Evolutionary conservation across 176 grass and related monocot species (phyloP), one percentile per base, ranked within the genome.

Genomic region (Avena insularis): DNA sequence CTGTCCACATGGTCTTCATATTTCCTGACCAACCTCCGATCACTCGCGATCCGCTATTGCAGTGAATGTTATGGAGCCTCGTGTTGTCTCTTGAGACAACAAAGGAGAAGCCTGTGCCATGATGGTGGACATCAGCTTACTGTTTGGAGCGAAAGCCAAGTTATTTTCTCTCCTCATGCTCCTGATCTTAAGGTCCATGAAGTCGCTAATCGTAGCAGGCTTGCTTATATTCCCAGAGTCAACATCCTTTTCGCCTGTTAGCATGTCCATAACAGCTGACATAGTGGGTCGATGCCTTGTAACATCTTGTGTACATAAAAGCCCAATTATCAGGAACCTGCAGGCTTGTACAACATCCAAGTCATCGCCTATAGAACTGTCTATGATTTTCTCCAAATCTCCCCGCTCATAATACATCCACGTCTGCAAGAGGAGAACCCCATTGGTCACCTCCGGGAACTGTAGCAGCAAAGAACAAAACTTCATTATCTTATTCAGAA

Each of bases 221-320:
- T 88, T 98, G 59, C 83, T 81, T 47, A 98, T 95, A 40, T 86
- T 78, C 86, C 59, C 80, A 13, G 75, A 75, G 36, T 87, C 77
- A 23, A 92, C 48, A 54, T 93, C 88, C 12, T 19, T 36, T 63
- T 95, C 81, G 17, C 93, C 91, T 12, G 73, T 89, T 78, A 95
- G 83, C 93, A 98, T 91, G 65, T 45, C 8, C 31, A 95, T 4
- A 20, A 81, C 96, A 9, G 60, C 15, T 40, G 84, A 86, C 93
- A 98, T 93, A 21, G 74, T 62, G 15, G 96, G 96, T 50, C 96
- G 91, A 65, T 88, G 89, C 78, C 60, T 94, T 45, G 70, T 85
- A 31, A 88, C 61, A 45, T 98, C 96, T 79, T 98, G 93, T 15
- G 96, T 98, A 53, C 96, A 95, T 40, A 98, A 48, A 57, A 98